Evolutionary conservation across 1,284 basidiomycete genomes (phyloP).

Genomic region (Bjerkandera adusta): DNA sequence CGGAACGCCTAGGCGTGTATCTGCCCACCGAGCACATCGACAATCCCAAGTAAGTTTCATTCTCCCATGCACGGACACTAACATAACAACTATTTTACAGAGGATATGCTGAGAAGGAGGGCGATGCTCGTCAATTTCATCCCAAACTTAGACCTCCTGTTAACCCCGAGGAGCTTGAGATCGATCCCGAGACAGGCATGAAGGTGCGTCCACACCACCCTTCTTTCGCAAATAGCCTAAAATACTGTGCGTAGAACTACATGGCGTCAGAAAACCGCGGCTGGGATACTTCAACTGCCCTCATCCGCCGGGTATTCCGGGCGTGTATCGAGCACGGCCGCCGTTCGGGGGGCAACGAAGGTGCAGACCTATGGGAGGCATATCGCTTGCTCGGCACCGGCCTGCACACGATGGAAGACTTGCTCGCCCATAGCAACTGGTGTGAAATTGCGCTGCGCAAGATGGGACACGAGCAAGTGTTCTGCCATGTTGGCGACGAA

Average conservation of each 20-base stretch:
- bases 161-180: slow-evolving; percentile 69
- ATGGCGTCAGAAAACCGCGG: slow-evolving; percentile 60
- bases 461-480: slow-evolving; percentile 74
- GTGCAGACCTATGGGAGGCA: slow-evolving; percentile 71
- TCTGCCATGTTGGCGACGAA: slow-evolving; percentile 83
- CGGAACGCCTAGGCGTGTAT: slow-evolving; percentile 82
- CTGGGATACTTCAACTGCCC: slow-evolving; percentile 82
- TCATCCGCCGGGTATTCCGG: slow-evolving; percentile 66
- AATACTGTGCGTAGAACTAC: slow-evolving; percentile 40
- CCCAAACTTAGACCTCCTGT: slow-evolving; percentile 77
- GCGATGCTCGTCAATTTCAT: slow-evolving; percentile 64
- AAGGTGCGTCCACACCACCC: slow-evolving; percentile 49
- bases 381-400: slow-evolving; percentile 69
- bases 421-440: slow-evolving; percentile 83
- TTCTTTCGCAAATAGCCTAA: slow-evolving; percentile 14
- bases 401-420: slow-evolving; percentile 73
- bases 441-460: slow-evolving; percentile 73
- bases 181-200: slow-evolving; percentile 83
- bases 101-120: slow-evolving; percentile 74
- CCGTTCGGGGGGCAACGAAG: slow-evolving; percentile 49
- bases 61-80: background rate
- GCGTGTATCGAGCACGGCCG: slow-evolving; percentile 64
- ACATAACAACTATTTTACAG: slow-evolving; percentile 27
- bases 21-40: slow-evolving; percentile 82
- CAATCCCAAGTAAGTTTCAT: slow-evolving; percentile 54